These are phyloP conservation scores for Fusarium humuli DNA, from an alignment of 2,329 filamentous ascomycete species.

Conservation along the genomic window DNA sequence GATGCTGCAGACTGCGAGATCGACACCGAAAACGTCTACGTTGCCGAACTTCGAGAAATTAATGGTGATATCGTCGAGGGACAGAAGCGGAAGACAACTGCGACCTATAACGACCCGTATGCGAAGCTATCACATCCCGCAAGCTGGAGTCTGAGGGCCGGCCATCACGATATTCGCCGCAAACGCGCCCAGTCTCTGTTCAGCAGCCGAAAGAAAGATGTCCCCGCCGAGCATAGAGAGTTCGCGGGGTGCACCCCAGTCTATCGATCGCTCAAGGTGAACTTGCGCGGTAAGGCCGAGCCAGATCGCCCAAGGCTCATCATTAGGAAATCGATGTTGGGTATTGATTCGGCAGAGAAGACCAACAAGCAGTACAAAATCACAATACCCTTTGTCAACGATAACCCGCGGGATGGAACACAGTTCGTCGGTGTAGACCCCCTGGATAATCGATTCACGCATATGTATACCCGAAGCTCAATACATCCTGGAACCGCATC, in stretches of 20 bases:
- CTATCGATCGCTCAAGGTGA: conserved; percentile 64
- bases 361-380: conserved; percentile 62
- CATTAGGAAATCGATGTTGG: conserved; percentile 57
- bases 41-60: conserved; percentile 56
- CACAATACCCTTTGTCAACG: conserved; percentile 80
- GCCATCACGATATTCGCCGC: conserved; percentile 81
- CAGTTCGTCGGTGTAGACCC: conserved; percentile 91
- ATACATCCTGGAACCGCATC: conserved; percentile 82
- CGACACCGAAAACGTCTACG: conserved; percentile 64
- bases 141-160: conserved; percentile 71
- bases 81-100: conserved; percentile 55
- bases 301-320: conserved; percentile 57
- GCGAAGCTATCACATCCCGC: conserved; percentile 70
- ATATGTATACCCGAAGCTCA: conserved; percentile 89
- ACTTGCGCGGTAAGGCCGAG: conserved; percentile 56
- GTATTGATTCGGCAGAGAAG: conserved; percentile 49
- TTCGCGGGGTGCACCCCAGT: conserved; percentile 66
- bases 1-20: conserved; percentile 73
- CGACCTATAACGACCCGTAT: conserved; percentile 73
- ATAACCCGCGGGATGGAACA: conserved; percentile 83
- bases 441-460: conserved; percentile 85
- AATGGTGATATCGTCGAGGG: conserved; percentile 52
- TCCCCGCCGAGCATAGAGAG: conserved; percentile 67
- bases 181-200: conserved; percentile 71
- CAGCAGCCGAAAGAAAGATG: conserved; percentile 63